Evolutionary conservation across 176 grass and related monocot genomes (phyloP).

Genomic region (Leersia perrieri): DNA sequence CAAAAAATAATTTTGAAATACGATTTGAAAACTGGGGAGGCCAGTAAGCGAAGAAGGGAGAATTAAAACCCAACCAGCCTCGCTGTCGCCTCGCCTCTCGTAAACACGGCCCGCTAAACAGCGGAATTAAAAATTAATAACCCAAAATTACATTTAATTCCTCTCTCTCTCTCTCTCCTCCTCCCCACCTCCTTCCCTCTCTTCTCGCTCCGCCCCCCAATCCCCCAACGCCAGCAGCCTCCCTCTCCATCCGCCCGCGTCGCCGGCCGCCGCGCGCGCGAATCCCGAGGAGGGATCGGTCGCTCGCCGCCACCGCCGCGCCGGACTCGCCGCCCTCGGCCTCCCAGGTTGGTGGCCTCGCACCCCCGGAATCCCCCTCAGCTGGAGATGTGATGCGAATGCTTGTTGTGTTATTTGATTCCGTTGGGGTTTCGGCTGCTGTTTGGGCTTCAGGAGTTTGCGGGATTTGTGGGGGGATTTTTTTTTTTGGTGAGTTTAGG

Average conservation of each 20-base stretch:
- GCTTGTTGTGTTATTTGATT: neutral
- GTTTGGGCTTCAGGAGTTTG: neutral
- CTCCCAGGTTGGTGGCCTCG: constrained; percentile 17
- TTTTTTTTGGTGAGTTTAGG: neutral
- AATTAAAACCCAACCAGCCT: neutral
- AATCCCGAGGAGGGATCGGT: constrained; percentile 46
- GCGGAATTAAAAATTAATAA: constrained; percentile 17
- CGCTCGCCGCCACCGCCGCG: neutral
- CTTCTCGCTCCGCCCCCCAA: constrained; percentile 27
- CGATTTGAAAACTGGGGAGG: neutral
- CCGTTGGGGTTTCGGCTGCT: neutral
- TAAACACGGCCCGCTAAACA: neutral
- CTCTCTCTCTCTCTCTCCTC: constrained; percentile 12
- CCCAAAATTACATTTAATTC: neutral
- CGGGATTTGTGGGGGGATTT: neutral
- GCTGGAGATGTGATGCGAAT: neutral
- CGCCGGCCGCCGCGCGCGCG: constrained; percentile 30
- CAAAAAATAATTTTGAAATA: neutral
- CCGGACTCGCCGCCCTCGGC: neutral
- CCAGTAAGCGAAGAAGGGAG: neutral
- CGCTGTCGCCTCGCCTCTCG: neutral
- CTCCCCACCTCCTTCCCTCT: constrained; percentile 31
- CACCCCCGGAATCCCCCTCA: neutral
- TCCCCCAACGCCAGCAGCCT: constrained; percentile 20
- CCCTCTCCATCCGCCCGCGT: neutral